Percentiles rank a stretch among this genome's conserved stretches.
phyloP scores from a whole-genome alignment of 208 protist species.

The Trypanosoma mega region DNA sequence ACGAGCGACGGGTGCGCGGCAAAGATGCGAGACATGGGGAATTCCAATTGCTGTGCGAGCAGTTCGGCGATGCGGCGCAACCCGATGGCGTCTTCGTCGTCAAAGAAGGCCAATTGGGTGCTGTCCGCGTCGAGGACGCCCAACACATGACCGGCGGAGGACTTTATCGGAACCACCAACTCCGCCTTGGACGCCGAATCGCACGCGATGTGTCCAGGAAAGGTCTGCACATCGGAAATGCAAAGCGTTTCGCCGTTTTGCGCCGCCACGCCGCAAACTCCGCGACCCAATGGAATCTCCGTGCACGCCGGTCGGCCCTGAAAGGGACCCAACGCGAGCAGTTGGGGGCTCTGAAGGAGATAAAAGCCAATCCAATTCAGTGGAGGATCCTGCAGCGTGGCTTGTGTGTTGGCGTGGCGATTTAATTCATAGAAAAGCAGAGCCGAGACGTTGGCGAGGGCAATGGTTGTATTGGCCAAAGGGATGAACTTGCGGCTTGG shows the following conservation, averaged over 20 bases:
- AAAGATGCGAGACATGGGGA: constrained; percentile 59
- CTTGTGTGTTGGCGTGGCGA: constrained; percentile 37
- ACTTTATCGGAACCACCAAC: constrained; percentile 88
- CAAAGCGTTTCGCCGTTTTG: constrained; percentile 48
- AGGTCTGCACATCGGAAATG: constrained; percentile 87
- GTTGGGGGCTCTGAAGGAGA: constrained; percentile 57
- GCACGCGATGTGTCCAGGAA: constrained; percentile 95
- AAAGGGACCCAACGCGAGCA: constrained; percentile 93
- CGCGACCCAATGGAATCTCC: constrained; percentile 78
- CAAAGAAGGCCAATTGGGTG: constrained; percentile 54
- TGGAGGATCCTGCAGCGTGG: constrained; percentile 47
- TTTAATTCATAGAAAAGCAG: constrained; percentile 87
- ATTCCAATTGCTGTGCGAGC: constrained; percentile 52
- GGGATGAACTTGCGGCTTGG: constrained; percentile 51
- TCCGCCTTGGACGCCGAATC: constrained; percentile 88
- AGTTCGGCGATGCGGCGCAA: constrained; percentile 60
- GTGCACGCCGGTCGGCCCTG: constrained; percentile 92
- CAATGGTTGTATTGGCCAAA: constrained; percentile 57
- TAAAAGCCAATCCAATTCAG: constrained; percentile 95
- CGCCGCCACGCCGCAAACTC: constrained; percentile 88
- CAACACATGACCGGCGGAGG: constrained; percentile 50
- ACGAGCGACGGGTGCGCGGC: constrained; percentile 42
- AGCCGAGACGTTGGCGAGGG: constrained; percentile 75
- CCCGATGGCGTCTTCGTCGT: constrained; percentile 55
- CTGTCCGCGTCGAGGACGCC: constrained; percentile 88